A percentile compares a stretch with the other conserved stretches of the same genome.
Conservation (phyloP, 495 filamentous ascomycete species). For the Elaphomyces granulatus region DNA sequence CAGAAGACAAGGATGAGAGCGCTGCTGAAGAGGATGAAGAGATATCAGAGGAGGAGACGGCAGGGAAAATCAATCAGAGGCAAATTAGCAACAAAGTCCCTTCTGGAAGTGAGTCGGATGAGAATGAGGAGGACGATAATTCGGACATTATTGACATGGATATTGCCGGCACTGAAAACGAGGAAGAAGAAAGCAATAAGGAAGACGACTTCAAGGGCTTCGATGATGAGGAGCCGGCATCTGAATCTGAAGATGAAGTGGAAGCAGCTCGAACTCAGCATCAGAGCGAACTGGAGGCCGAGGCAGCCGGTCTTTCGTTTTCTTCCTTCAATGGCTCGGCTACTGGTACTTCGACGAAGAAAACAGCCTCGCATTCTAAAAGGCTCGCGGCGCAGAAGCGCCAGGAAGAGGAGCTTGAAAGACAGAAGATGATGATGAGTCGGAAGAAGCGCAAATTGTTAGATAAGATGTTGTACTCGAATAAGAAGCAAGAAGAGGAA, state of each 20-base stretch:
- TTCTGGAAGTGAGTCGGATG: slow-evolving; percentile 34
- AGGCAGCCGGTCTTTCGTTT: slow-evolving; percentile 48
- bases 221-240: slow-evolving; percentile 28
- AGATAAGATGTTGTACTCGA: slow-evolving; percentile 84
- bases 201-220: slow-evolving; percentile 28
- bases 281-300: slow-evolving; percentile 85
- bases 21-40: slow-evolving; percentile 46
- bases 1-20: slow-evolving; percentile 67
- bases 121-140: slow-evolving; percentile 30
- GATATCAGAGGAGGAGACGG: slow-evolving; percentile 28
- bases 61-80: slow-evolving; percentile 46
- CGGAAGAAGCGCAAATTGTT: slow-evolving; percentile 81
- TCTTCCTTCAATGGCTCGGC: slow-evolving; percentile 18
- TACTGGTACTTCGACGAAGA: slow-evolving; percentile 37
- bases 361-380: slow-evolving; percentile 48
- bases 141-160: slow-evolving; percentile 52
- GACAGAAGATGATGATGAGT: slow-evolving; percentile 85
- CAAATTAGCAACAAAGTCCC: slow-evolving; percentile 27
- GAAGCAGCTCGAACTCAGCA: slow-evolving; percentile 41
- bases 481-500: slow-evolving; percentile 71
- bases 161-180: slow-evolving; percentile 35
- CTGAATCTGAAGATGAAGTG: slow-evolving; percentile 39
- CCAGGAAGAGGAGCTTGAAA: slow-evolving; percentile 67
- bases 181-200: slow-evolving; percentile 26
- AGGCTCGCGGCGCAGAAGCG: slow-evolving; percentile 51